Conservation (phyloP, 176 grass and related monocot genomes). For the Triticum dicoccoides region DNA sequence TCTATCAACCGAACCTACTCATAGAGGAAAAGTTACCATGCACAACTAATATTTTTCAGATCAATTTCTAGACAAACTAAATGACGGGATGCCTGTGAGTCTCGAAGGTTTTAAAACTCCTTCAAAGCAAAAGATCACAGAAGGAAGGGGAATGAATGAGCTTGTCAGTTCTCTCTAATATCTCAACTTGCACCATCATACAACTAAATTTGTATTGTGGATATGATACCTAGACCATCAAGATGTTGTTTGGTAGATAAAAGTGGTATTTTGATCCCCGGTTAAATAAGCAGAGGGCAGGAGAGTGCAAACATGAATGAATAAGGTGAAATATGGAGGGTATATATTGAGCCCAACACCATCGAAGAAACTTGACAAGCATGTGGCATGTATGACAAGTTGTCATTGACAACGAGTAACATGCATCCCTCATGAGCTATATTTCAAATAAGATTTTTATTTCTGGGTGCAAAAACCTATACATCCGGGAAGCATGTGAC, state of each 20-base stretch:
- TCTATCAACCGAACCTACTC: background rate
- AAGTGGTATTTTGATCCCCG: background rate
- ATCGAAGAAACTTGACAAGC: background rate
- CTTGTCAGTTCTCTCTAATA: background rate
- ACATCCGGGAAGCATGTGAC: too few species aligned
- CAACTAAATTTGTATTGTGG: too few species aligned
- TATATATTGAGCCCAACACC: background rate
- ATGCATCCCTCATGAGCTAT: background rate
- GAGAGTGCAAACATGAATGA: background rate
- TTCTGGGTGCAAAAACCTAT: too few species aligned
- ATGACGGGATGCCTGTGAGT: fast-evolving
- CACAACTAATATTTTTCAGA: background rate
- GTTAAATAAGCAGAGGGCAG: background rate
- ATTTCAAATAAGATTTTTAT: too few species aligned
- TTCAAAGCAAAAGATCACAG: background rate
- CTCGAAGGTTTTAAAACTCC: background rate
- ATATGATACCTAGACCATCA: background rate
- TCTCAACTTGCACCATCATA: background rate
- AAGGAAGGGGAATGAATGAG: background rate
- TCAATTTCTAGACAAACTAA: background rate
- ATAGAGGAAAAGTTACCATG: background rate
- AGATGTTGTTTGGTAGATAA: background rate
- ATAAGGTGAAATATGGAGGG: background rate
- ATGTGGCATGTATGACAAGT: background rate
- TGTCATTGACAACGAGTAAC: too few species aligned